Evolutionary conservation across 352 stramenopile species (phyloP).

Genomic region (Pythium vanterpoolii): DNA sequence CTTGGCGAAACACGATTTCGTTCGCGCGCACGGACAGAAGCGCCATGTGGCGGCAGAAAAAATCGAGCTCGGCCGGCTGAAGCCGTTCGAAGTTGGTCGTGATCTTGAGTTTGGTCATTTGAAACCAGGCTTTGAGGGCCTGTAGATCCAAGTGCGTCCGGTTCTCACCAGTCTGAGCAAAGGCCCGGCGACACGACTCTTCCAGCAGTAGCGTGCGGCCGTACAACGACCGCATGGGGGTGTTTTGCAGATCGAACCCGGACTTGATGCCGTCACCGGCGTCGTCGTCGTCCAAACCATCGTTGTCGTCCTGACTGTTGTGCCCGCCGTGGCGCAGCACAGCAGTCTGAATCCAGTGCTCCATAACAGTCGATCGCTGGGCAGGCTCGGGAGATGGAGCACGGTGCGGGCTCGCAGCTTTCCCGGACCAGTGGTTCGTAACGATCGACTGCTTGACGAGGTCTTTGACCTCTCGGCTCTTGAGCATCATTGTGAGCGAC

Average conservation of each 20-base stretch:
- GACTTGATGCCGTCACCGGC: constrained; percentile 31
- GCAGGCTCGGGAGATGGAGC: background rate
- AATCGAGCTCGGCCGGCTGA: constrained; percentile 52
- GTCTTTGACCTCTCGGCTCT: constrained; percentile 55
- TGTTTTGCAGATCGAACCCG: constrained; percentile 39
- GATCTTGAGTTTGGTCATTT: constrained; percentile 74
- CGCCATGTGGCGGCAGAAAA: constrained; percentile 60
- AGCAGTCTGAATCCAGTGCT: constrained; percentile 51
- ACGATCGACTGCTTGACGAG: constrained; percentile 52
- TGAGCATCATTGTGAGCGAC: constrained; percentile 48
- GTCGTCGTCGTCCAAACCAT: constrained; percentile 23
- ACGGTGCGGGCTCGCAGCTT: background rate
- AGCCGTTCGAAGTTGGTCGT: constrained; percentile 64
- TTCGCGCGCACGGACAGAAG: constrained; percentile 42
- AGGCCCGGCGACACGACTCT: constrained; percentile 59
- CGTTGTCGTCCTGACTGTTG: constrained; percentile 4
- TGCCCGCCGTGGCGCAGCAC: constrained; percentile 32
- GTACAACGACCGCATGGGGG: constrained; percentile 36
- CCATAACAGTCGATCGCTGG: constrained; percentile 53
- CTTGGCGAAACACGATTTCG: constrained; percentile 65
- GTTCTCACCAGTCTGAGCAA: constrained; percentile 46
- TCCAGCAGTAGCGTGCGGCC: constrained; percentile 62
- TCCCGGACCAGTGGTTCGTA: constrained; percentile 19
- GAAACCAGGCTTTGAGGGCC: constrained; percentile 66
- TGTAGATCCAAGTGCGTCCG: constrained; percentile 59